A percentile compares a stretch with the other conserved stretches of the same genome.
These are phyloP conservation scores for Chloranthus sessilifolius DNA, from an alignment of 164 flowering plant species.

Conservation along the genomic window DNA sequence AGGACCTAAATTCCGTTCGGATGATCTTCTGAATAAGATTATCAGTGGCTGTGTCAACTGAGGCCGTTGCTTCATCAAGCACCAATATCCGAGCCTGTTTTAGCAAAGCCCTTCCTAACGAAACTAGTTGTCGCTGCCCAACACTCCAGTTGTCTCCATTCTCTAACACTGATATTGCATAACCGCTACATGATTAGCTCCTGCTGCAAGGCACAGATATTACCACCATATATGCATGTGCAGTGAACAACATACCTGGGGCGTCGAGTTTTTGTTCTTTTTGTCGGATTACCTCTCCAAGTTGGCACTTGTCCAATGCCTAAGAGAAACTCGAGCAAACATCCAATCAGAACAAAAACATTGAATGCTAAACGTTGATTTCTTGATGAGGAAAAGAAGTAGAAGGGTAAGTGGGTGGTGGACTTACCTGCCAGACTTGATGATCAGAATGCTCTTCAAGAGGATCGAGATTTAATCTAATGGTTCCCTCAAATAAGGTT, in stretches of 20 bases:
- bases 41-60: slow-evolving; percentile 95
- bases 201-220: not conserved
- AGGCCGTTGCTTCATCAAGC: slow-evolving; percentile 97
- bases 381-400: not conserved
- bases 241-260: slow-evolving; percentile 51
- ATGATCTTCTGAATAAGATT: slow-evolving; percentile 91
- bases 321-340: slow-evolving; percentile 24
- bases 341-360: slow-evolving; percentile 1
- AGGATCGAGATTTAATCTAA: slow-evolving; percentile 88
- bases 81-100: slow-evolving; percentile 89
- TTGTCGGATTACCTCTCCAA: slow-evolving; percentile 69
- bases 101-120: slow-evolving; percentile 85
- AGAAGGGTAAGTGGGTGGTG: not conserved
- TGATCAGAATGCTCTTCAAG: slow-evolving; percentile 83
- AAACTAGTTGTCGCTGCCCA: slow-evolving; percentile 95
- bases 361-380: not conserved
- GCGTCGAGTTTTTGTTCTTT: slow-evolving; percentile 81
- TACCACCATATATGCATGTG: not conserved
- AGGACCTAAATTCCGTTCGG: slow-evolving; percentile 74
- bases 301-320: slow-evolving; percentile 97
- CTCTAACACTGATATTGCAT: slow-evolving; percentile 59
- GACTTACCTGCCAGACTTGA: slow-evolving; percentile 84
- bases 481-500: slow-evolving; percentile 87
- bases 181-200: not conserved
- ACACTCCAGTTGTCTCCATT: slow-evolving; percentile 99